A percentile compares a stretch with the other conserved stretches of the same genome.
Conservation (phyloP, 75 land plant species). For the Pinus taeda region DNA sequence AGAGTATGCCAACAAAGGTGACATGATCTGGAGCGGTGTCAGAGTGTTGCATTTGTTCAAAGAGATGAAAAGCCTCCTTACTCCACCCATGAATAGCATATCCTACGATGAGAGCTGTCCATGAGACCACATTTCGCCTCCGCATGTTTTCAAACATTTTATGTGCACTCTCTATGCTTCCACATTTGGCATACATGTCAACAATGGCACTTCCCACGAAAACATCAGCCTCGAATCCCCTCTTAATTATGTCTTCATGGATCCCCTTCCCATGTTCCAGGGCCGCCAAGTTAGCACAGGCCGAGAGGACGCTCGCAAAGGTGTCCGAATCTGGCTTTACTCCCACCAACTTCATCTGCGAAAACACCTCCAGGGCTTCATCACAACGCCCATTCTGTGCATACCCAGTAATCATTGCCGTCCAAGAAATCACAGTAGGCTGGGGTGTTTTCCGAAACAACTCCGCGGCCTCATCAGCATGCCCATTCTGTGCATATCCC, state of each 20-base stretch:
- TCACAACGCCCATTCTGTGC: not conserved
- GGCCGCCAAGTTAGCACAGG: not conserved
- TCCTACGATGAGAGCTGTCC: constrained; percentile 33
- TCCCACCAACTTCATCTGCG: constrained; percentile 4
- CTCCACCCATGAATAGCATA: constrained; percentile 35
- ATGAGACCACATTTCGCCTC: constrained; percentile 30
- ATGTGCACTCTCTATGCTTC: constrained; percentile 17
- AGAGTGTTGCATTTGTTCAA: constrained; percentile 29
- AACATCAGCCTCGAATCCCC: not conserved
- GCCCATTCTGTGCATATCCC: not conserved
- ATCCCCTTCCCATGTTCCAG: not conserved
- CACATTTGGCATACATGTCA: constrained; percentile 52
- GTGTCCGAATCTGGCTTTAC: not conserved
- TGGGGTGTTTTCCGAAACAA: not conserved
- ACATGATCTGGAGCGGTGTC: constrained; percentile 17
- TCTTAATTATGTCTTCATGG: not conserved
- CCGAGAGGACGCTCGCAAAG: not conserved
- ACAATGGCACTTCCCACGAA: constrained; percentile 23
- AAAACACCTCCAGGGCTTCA: constrained; percentile 7
- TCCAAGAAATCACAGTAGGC: constrained; percentile 2
- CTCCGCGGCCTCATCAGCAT: not conserved
- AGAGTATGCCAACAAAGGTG: constrained; percentile 28
- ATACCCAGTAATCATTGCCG: constrained; percentile 8
- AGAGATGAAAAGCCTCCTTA: constrained; percentile 27
- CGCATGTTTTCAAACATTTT: constrained; percentile 23